Conservation (phyloP, 192 early-diverging fungal species). For the Pilaira anomala region DNA sequence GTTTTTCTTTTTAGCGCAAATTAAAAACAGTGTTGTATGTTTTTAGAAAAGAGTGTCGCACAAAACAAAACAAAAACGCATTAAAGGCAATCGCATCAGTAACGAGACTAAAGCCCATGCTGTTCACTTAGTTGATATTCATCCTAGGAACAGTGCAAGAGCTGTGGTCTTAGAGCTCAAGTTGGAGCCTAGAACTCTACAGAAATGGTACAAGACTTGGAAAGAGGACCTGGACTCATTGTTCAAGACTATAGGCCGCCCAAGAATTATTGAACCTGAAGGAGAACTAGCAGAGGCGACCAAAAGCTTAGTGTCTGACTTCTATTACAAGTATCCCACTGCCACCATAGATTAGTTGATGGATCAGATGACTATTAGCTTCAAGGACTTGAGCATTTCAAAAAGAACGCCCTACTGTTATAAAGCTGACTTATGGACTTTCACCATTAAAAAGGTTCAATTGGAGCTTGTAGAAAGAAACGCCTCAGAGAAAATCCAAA, state of each 20-base stretch:
- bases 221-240: background rate
- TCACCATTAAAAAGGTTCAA: conserved; percentile 2
- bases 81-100: conserved; percentile 6
- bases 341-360: background rate
- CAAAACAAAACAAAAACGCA: no score
- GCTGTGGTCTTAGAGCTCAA: background rate
- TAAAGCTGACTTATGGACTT: background rate
- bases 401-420: conserved; percentile 4
- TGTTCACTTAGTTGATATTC: conserved; percentile 14
- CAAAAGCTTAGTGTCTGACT: background rate
- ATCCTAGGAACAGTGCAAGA: conserved; percentile 9
- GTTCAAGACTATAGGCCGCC: background rate
- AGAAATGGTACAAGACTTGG: background rate
- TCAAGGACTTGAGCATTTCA: background rate
- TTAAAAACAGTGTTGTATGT: no score
- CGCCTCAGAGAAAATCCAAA: background rate
- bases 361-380: background rate
- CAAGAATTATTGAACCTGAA: background rate
- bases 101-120: conserved; percentile 13
- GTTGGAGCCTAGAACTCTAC: conserved; percentile 2
- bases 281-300: background rate
- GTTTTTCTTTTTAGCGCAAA: no score
- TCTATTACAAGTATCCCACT: background rate
- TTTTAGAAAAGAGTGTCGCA: no score
- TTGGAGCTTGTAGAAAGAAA: conserved; percentile 3